Conservation (phyloP, 768 basidiomycete species). For the Wakefieldia striispora region DNA sequence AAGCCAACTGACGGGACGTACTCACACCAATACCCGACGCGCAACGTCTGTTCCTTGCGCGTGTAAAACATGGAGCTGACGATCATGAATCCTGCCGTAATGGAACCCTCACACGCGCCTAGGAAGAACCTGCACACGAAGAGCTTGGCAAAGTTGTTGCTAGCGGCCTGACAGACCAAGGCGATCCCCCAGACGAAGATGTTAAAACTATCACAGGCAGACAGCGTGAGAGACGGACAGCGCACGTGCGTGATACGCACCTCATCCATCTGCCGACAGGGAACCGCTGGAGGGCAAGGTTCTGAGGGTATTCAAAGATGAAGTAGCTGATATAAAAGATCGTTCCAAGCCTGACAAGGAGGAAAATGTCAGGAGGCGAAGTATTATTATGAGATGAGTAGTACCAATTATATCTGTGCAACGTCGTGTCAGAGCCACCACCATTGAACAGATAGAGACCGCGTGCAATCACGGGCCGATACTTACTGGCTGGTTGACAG, state of each 20-base stretch:
- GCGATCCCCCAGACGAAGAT: conserved; percentile 66
- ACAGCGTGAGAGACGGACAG: not conserved
- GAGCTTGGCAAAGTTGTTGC: conserved; percentile 64
- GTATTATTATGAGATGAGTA: not conserved
- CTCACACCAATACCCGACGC: conserved; percentile 79
- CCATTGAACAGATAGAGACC: not conserved
- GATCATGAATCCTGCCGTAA: conserved; percentile 76
- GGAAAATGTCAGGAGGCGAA: not conserved
- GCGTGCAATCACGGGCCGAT: not conserved
- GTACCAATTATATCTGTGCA: conserved; percentile 63
- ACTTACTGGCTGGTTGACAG: conserved; percentile 63
- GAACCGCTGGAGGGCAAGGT: conserved; percentile 66
- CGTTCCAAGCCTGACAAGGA: conserved; percentile 59
- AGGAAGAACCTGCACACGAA: conserved; percentile 63
- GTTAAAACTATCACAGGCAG: conserved; percentile 48
- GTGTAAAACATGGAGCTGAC: conserved; percentile 81
- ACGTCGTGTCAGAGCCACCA: not conserved
- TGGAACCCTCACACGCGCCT: conserved; percentile 69
- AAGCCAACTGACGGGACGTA: not conserved
- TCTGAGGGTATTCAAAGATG: conserved; percentile 72
- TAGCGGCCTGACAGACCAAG: conserved; percentile 62
- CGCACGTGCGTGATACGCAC: conserved; percentile 30
- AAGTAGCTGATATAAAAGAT: conserved; percentile 74
- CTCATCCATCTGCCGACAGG: conserved; percentile 84
- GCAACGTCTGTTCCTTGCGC: conserved; percentile 60